Evolutionary conservation across 2,329 filamentous ascomycete species (phyloP), one percentile per base, ranked within the genome.

Genomic region (Biscogniauxia sp.): DNA sequence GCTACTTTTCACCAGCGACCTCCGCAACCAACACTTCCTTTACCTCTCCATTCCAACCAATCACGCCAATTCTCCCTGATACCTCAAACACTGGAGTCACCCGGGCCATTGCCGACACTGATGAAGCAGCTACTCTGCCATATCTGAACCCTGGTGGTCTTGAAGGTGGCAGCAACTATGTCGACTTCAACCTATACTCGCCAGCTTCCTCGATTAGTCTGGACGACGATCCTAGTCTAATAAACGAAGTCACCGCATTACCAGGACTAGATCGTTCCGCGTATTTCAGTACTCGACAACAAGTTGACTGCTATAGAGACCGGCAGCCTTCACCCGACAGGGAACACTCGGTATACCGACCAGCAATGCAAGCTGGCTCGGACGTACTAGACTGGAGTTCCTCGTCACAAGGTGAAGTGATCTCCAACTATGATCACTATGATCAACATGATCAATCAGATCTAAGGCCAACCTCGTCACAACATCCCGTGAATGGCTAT

Each of bases 161-260:
- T 20, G 70, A 75, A 62, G 70, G 70, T 61, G 75, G 73, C 67
- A 74, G 78, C 70, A 72, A 81, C 71, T 85, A 85, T 67, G 73
- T 78, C 65, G 83, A 85, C 74, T 85, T 85, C 75, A 81, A 79
- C 68, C 78, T 85, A 17, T 85, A 79, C 74, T 85, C 82, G 55
- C 82, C 83, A 7, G 63, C 60, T 2, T 72, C 74, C 20, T 78
- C 80, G 19, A 76, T 73, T 61, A 78, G 78, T 69, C 74, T 80
- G 15, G 81, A 83, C 59, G 82, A 84, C 61, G 82, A 85, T 52
- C 75, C 74, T 72, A 60, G 64, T 53, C 58, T 67, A 23, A 61
- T 51, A 1, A 72, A 62, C 26, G 71, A 74, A 51, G 55, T 73
- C 45, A 58, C 70, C 3, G 70, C 68, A 20, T 61, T 61, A 8